Conservation (phyloP, 2,329 filamentous ascomycete species). For the Helminthosporium solani region DNA sequence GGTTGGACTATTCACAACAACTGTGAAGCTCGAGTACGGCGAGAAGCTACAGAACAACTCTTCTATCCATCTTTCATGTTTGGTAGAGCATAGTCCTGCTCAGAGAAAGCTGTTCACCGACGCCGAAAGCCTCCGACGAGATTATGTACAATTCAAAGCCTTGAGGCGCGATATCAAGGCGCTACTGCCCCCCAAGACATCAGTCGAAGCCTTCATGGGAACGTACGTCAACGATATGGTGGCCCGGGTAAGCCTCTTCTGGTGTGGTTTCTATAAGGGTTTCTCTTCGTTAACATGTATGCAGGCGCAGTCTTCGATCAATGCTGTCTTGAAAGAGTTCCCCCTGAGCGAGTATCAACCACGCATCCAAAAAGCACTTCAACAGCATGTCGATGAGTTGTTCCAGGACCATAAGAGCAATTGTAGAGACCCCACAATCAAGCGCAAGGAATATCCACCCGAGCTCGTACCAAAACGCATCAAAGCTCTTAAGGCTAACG, state of each 20-base stretch:
- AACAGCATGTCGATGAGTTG: slow-evolving; percentile 4
- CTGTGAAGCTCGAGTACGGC: slow-evolving; percentile 18
- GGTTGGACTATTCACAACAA: slow-evolving; percentile 14
- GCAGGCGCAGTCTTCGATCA: slow-evolving; percentile 4
- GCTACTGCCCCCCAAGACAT: not conserved
- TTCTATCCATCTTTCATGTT: slow-evolving; percentile 11
- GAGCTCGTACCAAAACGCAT: slow-evolving; percentile 8
- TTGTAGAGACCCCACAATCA: slow-evolving; percentile 1
- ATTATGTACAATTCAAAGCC: slow-evolving; percentile 1
- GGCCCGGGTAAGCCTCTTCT: not conserved
- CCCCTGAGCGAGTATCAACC: not conserved
- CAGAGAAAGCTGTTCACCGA: slow-evolving; percentile 1
- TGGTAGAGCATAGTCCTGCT: slow-evolving; percentile 16
- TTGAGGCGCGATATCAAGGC: slow-evolving; percentile 4
- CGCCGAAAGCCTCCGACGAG: slow-evolving; percentile 2
- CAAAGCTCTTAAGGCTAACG: slow-evolving; percentile 10
- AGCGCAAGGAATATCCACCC: not conserved
- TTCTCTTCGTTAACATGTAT: not conserved
- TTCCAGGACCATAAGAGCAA: slow-evolving; percentile 9
- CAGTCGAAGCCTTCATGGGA: not conserved
- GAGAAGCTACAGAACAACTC: slow-evolving; percentile 4
- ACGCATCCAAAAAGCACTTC: not conserved
- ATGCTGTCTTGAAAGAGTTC: not conserved
- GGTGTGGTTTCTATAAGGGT: not conserved
- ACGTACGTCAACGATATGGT: slow-evolving; percentile 2